Evolutionary conservation across 257 asterid genomes (phyloP).

Genomic region (Solanum corneliomulleri): DNA sequence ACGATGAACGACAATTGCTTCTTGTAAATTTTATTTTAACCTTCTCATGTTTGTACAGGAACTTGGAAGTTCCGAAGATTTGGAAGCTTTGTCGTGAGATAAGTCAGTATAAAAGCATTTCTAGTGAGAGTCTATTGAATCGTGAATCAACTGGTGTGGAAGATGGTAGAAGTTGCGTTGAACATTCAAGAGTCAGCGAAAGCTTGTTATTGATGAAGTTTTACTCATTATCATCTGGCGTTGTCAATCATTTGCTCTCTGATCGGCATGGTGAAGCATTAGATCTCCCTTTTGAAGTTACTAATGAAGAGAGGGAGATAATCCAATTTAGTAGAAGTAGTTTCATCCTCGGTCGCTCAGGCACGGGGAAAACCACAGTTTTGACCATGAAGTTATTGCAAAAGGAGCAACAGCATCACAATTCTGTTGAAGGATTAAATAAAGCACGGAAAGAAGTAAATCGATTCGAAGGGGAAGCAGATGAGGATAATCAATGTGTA

Average conservation of each 20-base stretch:
- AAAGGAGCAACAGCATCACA: slow-evolving; percentile 30
- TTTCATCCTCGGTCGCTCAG: slow-evolving; percentile 61
- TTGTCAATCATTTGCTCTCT: slow-evolving; percentile 44
- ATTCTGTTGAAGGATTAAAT: slow-evolving; percentile 21
- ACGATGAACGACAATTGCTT: neutral
- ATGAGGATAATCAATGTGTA: neutral
- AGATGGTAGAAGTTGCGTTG: slow-evolving; percentile 27
- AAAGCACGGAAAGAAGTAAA: neutral
- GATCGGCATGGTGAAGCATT: slow-evolving; percentile 29
- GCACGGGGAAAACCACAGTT: slow-evolving; percentile 65
- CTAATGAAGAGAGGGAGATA: slow-evolving; percentile 47
- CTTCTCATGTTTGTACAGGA: slow-evolving; percentile 13
- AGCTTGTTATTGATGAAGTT: slow-evolving; percentile 58
- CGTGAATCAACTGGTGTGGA: slow-evolving; percentile 3
- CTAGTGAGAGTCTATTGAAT: neutral
- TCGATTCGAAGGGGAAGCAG: neutral
- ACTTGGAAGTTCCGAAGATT: slow-evolving; percentile 42
- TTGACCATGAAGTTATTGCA: slow-evolving; percentile 48
- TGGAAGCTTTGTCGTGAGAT: slow-evolving; percentile 34
- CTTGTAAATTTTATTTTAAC: neutral
- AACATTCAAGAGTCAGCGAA: slow-evolving; percentile 52
- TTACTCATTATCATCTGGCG: slow-evolving; percentile 40
- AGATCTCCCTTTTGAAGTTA: slow-evolving; percentile 64
- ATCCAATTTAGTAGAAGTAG: slow-evolving; percentile 37
- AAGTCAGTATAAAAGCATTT: slow-evolving; percentile 17